phyloP scores from a whole-genome alignment of 2,329 filamentous ascomycete genomes.

The Diaporthe australafricana region DNA sequence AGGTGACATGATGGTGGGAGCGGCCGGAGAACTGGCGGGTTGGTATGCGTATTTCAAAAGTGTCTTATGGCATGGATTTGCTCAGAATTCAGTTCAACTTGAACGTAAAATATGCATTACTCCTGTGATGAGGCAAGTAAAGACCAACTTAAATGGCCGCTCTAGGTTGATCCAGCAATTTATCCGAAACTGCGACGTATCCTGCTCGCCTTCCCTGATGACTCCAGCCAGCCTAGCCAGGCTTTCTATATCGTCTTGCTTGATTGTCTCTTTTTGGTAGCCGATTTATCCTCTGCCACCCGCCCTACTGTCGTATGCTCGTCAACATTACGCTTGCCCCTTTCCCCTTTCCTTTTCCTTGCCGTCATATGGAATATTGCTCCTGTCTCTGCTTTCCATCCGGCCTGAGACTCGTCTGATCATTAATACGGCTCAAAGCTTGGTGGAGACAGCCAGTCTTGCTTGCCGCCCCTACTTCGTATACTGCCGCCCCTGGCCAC shows the following conservation, averaged over 20 bases:
- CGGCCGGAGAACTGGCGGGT: too few relatives aligned
- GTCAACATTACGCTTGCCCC: neutral
- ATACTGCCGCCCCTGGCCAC: slow-evolving; percentile 3
- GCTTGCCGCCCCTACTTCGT: slow-evolving; percentile 6
- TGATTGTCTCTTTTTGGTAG: neutral
- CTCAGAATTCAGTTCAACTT: neutral
- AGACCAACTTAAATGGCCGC: neutral
- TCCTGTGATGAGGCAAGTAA: neutral
- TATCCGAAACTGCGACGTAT: neutral
- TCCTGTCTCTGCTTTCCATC: neutral
- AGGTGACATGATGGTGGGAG: slow-evolving; percentile 33
- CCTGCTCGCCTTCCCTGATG: neutral
- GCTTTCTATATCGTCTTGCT: neutral
- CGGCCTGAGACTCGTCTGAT: neutral
- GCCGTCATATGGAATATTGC: neutral
- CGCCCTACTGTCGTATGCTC: neutral
- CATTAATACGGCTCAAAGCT: neutral
- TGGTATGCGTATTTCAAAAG: neutral
- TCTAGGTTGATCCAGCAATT: neutral
- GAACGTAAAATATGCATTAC: neutral
- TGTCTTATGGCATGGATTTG: neutral
- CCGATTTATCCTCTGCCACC: neutral
- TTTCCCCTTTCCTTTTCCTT: neutral
- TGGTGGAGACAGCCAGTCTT: neutral
- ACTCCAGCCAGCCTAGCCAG: neutral